Evolutionary conservation across 148 eudicot species (phyloP).

Genomic region (Rhododendron vialii): DNA sequence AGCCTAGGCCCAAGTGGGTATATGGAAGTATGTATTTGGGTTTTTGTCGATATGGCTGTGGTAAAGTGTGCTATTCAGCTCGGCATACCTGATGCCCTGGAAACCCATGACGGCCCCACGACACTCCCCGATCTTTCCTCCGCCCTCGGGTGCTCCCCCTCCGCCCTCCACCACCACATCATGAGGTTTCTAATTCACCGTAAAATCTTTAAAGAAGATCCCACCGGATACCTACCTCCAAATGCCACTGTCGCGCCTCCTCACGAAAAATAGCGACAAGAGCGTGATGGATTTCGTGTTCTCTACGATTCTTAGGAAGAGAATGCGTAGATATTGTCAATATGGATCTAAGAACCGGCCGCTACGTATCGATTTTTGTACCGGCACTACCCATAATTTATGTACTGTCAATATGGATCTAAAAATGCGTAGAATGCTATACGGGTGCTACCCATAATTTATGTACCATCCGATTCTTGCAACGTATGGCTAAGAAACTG

Average conservation of each 20-base stretch:
- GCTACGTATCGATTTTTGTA: too few relatives aligned
- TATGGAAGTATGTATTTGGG: too few relatives aligned
- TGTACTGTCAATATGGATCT: too few relatives aligned
- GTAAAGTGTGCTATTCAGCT: conserved; percentile 69
- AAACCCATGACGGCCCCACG: conserved; percentile 38
- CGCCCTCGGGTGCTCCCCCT: conserved; percentile 32
- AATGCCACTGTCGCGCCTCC: conserved; percentile 50
- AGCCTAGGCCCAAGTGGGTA: too few relatives aligned
- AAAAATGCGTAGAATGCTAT: too few relatives aligned
- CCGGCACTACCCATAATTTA: too few relatives aligned
- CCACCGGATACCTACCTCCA: conserved; percentile 29
- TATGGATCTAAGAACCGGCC: too few relatives aligned
- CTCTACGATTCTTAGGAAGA: too few relatives aligned
- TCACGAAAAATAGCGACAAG: conserved; percentile 19
- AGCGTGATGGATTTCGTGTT: conserved; percentile 28
- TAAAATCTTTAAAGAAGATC: conserved; percentile 28
- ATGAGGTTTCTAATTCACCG: conserved; percentile 54
- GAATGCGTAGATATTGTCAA: too few relatives aligned
- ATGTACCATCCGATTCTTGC: too few relatives aligned
- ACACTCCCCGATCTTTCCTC: conserved; percentile 40
- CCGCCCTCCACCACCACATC: conserved; percentile 36
- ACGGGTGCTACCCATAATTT: too few relatives aligned
- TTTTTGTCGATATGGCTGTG: conserved; percentile 46
- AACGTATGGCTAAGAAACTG: too few relatives aligned
- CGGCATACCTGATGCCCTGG: conserved; percentile 48